phyloP scores from a whole-genome alignment of 495 filamentous ascomycete genomes.

The Opeltia flavorubescens region DNA sequence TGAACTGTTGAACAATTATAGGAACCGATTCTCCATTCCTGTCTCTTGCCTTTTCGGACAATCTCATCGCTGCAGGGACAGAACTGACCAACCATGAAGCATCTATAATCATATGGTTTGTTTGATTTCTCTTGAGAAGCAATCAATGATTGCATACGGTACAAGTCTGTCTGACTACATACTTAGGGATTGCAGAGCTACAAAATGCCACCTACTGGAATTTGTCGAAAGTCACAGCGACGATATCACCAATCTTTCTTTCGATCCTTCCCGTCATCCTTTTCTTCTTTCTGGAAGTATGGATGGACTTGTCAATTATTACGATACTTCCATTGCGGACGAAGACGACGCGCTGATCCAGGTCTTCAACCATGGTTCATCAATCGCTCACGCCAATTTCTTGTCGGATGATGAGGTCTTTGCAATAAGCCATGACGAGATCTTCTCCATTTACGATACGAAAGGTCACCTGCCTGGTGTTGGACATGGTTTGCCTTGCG shows the following conservation, averaged over 20 bases:
- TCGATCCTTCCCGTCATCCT: slow-evolving; percentile 47
- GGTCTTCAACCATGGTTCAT: slow-evolving; percentile 73
- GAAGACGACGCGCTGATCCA: slow-evolving; percentile 79
- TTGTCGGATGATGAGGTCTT: slow-evolving; percentile 53
- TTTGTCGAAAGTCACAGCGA: slow-evolving; percentile 86
- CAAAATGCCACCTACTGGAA: slow-evolving; percentile 35
- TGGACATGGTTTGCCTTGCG: slow-evolving; percentile 34
- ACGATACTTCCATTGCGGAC: slow-evolving; percentile 57
- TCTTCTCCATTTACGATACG: slow-evolving; percentile 60
- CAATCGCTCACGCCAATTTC: slow-evolving; percentile 77
- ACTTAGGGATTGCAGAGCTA: slow-evolving; percentile 52
- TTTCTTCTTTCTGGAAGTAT: slow-evolving; percentile 75
- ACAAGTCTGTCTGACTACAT: neutral
- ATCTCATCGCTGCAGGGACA: slow-evolving; percentile 59
- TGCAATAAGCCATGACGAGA: slow-evolving; percentile 68
- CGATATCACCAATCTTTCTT: slow-evolving; percentile 75
- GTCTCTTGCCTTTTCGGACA: slow-evolving; percentile 50
- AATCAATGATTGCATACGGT: neutral
- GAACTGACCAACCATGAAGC: slow-evolving; percentile 64
- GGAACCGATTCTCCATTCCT: slow-evolving; percentile 40
- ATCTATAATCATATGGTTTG: slow-evolving; percentile 60
- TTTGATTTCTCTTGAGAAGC: slow-evolving; percentile 2
- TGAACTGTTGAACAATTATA: slow-evolving; percentile 14
- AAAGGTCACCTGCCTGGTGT: slow-evolving; percentile 42
- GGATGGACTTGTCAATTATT: slow-evolving; percentile 82